A percentile compares a stretch with the other conserved stretches of the same genome.
Evolutionary conservation across 2,329 filamentous ascomycete genomes (phyloP).

Genomic region (Paecilomyces niveus): DNA sequence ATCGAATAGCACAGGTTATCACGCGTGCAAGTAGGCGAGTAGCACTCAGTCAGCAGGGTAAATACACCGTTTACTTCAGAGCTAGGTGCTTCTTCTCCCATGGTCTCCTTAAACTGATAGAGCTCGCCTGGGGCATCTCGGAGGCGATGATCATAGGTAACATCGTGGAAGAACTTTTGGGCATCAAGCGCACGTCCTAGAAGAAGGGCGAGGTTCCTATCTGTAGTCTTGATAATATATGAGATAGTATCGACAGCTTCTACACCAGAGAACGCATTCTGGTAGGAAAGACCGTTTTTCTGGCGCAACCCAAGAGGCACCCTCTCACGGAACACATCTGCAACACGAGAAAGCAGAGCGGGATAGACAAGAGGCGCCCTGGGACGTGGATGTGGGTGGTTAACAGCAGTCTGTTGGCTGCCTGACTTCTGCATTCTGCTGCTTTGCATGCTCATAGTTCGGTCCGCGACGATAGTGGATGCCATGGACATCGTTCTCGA

Average conservation of each 20-base stretch:
- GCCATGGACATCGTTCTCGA: slow-evolving; percentile 85
- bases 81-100: slow-evolving; percentile 64
- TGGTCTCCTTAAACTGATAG: slow-evolving; percentile 91
- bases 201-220: slow-evolving; percentile 86
- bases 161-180: slow-evolving; percentile 98
- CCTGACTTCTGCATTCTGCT: slow-evolving; percentile 43
- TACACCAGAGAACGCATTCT: slow-evolving; percentile 90
- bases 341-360: slow-evolving; percentile 85
- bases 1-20: slow-evolving; percentile 98
- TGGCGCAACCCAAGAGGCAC: slow-evolving; percentile 80
- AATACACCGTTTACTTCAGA: slow-evolving; percentile 92
- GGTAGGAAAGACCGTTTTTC: slow-evolving; percentile 96
- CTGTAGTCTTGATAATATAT: slow-evolving; percentile 94
- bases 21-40: slow-evolving; percentile 92
- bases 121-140: slow-evolving; percentile 92
- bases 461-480: slow-evolving; percentile 56
- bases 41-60: slow-evolving; percentile 91
- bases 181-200: slow-evolving; percentile 88
- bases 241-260: slow-evolving; percentile 94
- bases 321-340: slow-evolving; percentile 83
- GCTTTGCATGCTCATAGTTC: slow-evolving; percentile 51
- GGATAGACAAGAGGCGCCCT: slow-evolving; percentile 85
- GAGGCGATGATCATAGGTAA: slow-evolving; percentile 92
- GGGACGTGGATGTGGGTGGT: slow-evolving; percentile 51
- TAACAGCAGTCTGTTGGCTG: slow-evolving; percentile 47